Conservation (phyloP, 2,329 filamentous ascomycete species). For the Fusarium sp. region DNA sequence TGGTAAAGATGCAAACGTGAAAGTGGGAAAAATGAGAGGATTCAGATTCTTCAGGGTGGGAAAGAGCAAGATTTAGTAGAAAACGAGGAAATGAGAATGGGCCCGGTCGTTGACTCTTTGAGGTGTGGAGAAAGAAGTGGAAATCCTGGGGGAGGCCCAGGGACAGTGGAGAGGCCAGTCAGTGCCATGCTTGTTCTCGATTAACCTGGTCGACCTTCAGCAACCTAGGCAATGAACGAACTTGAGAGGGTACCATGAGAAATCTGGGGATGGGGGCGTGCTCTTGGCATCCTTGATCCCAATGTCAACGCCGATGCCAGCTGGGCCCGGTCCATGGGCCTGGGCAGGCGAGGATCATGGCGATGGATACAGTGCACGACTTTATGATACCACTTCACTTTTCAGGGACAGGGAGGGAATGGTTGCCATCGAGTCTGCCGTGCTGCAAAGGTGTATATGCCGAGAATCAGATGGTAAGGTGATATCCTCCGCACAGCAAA, state of each 20-base stretch:
- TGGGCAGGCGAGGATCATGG: constrained; percentile 17
- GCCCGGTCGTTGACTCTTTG: constrained; percentile 2
- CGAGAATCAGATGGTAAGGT: not conserved
- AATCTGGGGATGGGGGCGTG: constrained; percentile 16
- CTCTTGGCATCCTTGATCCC: constrained; percentile 11
- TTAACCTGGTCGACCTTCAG: not conserved
- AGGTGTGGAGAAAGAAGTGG: constrained; percentile 42
- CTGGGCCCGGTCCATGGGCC: not conserved
- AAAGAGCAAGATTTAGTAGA: constrained; percentile 39
- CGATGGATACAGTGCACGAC: constrained; percentile 24
- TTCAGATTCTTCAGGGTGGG: constrained; percentile 25
- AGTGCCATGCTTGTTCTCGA: constrained; percentile 18
- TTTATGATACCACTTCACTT: constrained; percentile 6
- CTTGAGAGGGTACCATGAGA: not conserved
- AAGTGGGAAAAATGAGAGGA: constrained; percentile 21
- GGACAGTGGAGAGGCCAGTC: constrained; percentile 34
- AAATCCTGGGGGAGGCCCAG: constrained; percentile 43
- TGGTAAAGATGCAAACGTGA: constrained; percentile 4
- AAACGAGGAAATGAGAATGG: constrained; percentile 38
- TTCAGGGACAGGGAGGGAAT: no score
- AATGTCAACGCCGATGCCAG: not conserved
- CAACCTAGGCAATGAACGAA: not conserved
- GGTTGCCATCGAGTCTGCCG: not conserved
- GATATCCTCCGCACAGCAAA: not conserved
- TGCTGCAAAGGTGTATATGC: not conserved